Evolutionary conservation across 257 asterid genomes (phyloP).

Genomic region (Lycium ferocissimum): DNA sequence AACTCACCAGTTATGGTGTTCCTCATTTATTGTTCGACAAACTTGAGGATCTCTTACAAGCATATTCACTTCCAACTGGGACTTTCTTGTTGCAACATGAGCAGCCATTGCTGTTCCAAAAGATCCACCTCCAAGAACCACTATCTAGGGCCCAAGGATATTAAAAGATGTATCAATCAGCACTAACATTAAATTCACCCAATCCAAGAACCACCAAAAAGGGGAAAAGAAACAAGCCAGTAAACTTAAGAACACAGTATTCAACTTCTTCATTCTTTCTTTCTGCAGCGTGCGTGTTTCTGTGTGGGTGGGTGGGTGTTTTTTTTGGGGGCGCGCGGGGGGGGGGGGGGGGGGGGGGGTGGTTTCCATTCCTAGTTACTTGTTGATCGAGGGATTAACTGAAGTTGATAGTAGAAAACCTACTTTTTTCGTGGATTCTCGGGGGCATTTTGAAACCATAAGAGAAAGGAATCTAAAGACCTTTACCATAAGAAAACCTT

Average conservation of each 20-base stretch:
- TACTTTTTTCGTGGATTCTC: neutral
- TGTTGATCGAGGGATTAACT: neutral
- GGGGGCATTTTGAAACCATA: neutral
- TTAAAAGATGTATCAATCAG: conserved; percentile 21
- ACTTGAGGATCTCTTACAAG: conserved; percentile 80
- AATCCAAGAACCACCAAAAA: conserved; percentile 12
- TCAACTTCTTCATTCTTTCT: neutral
- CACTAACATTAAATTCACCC: neutral
- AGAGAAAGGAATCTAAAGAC: neutral
- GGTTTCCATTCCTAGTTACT: neutral
- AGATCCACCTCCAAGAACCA: conserved; percentile 94
- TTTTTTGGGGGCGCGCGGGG: no score
- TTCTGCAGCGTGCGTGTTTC: neutral
- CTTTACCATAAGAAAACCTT: neutral
- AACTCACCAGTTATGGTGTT: conserved; percentile 64
- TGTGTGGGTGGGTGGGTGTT: no score
- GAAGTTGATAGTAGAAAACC: neutral
- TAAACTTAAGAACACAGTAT: conserved; percentile 6
- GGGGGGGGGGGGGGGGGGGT: neutral
- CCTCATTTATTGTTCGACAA: conserved; percentile 67
- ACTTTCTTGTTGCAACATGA: conserved; percentile 78
- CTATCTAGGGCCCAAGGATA: conserved; percentile 52
- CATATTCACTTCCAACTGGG: conserved; percentile 72
- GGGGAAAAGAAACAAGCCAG: conserved; percentile 11
- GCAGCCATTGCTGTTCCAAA: conserved; percentile 98